Conservation (phyloP, 2,329 filamentous ascomycete genomes). For the Exophiala alcalophila region DNA sequence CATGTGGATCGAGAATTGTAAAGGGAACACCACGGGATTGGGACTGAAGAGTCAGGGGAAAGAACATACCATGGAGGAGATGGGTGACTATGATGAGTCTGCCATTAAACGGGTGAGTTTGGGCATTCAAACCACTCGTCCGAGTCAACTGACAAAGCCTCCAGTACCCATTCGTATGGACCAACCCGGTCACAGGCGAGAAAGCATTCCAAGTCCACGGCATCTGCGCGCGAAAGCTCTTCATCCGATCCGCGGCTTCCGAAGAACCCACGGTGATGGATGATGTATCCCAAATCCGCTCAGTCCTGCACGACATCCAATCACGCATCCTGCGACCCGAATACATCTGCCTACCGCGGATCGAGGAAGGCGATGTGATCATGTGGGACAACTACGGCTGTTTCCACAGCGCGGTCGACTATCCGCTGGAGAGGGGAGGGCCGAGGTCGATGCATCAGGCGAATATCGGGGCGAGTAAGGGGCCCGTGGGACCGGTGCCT, state of each 20-base stretch:
- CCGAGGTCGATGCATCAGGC: conserved; percentile 48
- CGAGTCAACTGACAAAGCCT: background rate
- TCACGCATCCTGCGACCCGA: conserved; percentile 43
- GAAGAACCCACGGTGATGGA: conserved; percentile 39
- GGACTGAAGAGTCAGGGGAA: conserved; percentile 41
- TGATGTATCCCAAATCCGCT: conserved; percentile 40
- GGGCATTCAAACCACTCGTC: background rate
- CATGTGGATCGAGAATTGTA: conserved; percentile 45
- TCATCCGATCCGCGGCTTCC: conserved; percentile 36
- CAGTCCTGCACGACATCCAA: conserved; percentile 39
- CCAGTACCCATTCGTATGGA: conserved; percentile 49
- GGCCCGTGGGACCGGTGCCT: conserved; percentile 32
- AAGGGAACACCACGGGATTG: conserved; percentile 42
- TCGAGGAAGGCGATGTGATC: conserved; percentile 46
- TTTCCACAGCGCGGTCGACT: conserved; percentile 47
- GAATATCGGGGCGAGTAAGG: conserved; percentile 40
- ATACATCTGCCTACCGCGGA: conserved; percentile 41
- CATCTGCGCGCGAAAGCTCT: conserved; percentile 41
- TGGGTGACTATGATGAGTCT: conserved; percentile 37
- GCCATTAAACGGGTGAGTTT: conserved; percentile 36
- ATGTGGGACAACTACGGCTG: conserved; percentile 46
- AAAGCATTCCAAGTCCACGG: conserved; percentile 47
- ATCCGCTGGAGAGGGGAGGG: conserved; percentile 39
- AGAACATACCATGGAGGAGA: conserved; percentile 40
- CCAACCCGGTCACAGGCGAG: conserved; percentile 44